Percentiles rank a stretch among this genome's conserved stretches.
phyloP scores from a whole-genome alignment of 225 moss, liverwort and hornwort species.

The Pleurozium schreberi region DNA sequence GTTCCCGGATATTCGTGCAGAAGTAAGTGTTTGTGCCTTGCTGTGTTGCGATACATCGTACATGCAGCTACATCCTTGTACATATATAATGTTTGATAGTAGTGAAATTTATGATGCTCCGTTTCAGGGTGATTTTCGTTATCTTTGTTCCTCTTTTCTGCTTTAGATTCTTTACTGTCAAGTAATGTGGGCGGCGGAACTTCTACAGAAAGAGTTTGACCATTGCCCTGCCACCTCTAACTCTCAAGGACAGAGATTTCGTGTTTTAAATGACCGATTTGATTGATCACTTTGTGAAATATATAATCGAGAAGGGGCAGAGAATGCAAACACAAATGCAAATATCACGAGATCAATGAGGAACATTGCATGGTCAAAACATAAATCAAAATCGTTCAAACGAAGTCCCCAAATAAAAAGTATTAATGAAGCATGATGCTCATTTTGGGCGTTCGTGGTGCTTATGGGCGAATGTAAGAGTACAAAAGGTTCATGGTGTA shows the following conservation, averaged over 20 bases:
- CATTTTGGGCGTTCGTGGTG: neutral
- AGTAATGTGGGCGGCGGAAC: neutral
- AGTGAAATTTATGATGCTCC: neutral
- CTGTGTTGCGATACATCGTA: neutral
- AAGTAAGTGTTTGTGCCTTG: constrained; percentile 19
- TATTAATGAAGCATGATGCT: neutral
- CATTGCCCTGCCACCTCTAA: neutral
- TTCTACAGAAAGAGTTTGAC: neutral
- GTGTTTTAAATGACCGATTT: neutral
- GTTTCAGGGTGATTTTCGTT: neutral
- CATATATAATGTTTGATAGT: neutral
- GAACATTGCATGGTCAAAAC: neutral
- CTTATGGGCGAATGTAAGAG: neutral
- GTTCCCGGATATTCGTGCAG: constrained; percentile 67
- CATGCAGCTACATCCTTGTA: neutral
- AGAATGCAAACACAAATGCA: neutral
- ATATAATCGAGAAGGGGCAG: neutral
- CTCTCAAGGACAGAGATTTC: neutral
- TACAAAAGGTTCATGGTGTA: neutral
- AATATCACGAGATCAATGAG: neutral
- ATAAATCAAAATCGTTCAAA: neutral
- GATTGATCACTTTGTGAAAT: neutral
- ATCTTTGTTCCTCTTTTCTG: neutral
- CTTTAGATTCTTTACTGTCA: neutral
- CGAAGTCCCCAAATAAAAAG: neutral